Evolutionary conservation across 345 rosid species (phyloP).

Genomic region (Populus tremula): DNA sequence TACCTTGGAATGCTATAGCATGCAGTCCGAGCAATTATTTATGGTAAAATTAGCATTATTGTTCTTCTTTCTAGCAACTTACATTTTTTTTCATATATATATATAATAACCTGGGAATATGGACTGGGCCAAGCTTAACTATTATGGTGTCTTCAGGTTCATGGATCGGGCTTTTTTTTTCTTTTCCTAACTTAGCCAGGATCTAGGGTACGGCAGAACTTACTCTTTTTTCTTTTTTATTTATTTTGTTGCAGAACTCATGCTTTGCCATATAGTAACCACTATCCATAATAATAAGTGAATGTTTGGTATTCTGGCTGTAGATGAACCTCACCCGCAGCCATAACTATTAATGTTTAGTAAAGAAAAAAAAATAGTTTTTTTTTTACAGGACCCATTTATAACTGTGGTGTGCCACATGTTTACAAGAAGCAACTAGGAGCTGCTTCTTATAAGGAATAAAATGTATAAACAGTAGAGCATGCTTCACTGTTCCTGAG

Average conservation of each 20-base stretch:
- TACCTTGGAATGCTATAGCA: background rate
- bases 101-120: background rate
- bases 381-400: too few species aligned
- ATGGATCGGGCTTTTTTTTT: background rate
- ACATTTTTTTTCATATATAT: too few species aligned
- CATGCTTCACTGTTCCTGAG: too few species aligned
- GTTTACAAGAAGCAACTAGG: too few species aligned
- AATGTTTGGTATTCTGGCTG: too few species aligned
- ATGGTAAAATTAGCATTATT: too few species aligned
- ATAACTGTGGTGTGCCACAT: too few species aligned
- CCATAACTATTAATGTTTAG: too few species aligned
- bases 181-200: background rate
- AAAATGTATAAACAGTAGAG: too few species aligned
- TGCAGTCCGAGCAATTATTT: background rate
- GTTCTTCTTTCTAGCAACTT: background rate
- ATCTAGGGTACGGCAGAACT: background rate
- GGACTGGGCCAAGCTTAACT: background rate
- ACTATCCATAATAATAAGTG: background rate
- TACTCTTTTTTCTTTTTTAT: background rate
- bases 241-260: background rate
- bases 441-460: too few species aligned
- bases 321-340: too few species aligned
- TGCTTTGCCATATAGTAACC: background rate
- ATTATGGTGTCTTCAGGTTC: background rate
- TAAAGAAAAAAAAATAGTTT: too few species aligned